Evolutionary conservation across 1,139 yeast genomes (phyloP), one percentile per base, ranked within the genome.

Genomic region (Hansenula lynferdii): DNA sequence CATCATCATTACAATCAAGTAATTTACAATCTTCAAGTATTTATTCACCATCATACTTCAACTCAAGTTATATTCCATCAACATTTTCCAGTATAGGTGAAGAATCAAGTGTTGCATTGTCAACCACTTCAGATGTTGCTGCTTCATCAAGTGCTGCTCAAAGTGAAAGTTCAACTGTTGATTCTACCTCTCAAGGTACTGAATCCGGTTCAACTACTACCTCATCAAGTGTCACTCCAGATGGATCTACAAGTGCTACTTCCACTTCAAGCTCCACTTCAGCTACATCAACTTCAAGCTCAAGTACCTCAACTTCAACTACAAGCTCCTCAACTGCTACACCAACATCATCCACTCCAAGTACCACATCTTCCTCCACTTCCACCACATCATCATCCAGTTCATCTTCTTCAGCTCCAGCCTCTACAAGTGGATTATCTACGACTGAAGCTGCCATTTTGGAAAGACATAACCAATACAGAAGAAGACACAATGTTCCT

Each of bases 401-500:
- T 14, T 9, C 44, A 15, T 33, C 44, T 23, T 14, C 50, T n/a
- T 18, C 51, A 8, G 27, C 49, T 4, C 29, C 45, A 14, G 28
- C 53, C 16, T 39, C 50, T 15, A 33, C 59, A 11, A 28, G 63
- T 6, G 32, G 64, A 17, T 30, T 51, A 10, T 34, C 47, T 11
- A 40, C 39, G 8, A 47, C 55, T 38, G 69, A 58, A 24, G 68
- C 64, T 29, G 69, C 70, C 5, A 65, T 77, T 39, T 62, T 79
- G 43, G 56, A 51, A 29, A 77, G 64, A 37, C 82, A 76, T 58
- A 79, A 79, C 57, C 49, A 36, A 10, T 68, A 72, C 58, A 65
- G 85, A 66, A 75, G 74, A 19, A 63, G 69, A 41, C 84, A 78
- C 49, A 72, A 72, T 27, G 72, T 71, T 20, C 69, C 61, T 31